Base-by-base conservation (phyloP, 2,329 filamentous ascomycete genomes). In the Tricladium varicosporioides region DNA sequence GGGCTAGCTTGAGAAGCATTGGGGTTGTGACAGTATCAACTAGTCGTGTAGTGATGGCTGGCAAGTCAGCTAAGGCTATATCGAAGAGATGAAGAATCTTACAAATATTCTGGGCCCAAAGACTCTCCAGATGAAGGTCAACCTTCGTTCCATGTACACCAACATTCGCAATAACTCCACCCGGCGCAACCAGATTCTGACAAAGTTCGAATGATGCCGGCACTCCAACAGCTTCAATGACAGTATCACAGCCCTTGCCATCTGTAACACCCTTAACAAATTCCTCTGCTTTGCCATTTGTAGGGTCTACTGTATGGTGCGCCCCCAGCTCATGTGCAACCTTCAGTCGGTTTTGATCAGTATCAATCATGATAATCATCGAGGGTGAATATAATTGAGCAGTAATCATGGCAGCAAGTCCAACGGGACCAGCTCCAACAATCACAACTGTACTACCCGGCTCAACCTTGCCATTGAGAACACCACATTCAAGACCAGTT, bases 161-260 rank as follows among this genome's bases (percentile, higher is more conserved):
- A 2, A 85, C 74, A 63, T 84, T 85, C 3, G 81, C 81, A 60
- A 85, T 76, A 0, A 73, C 70, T 3, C 80, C 82, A 1, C 81
- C 81, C 0, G 77, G 71, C 0, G 78, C 80, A 9, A 85, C 74
- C 19, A 85, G 64, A 7, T 76, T 70, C 66, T 85, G 81, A 52
- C 76, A 79, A 44, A 83, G 69, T 14, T 78, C 72, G 63, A 84
- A 83, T 0, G 78, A 83, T 0, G 72, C 73, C 0, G 79, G 78
- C 8, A 80, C 71, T 1, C 81, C 81, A 1, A 84, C 82, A 0
- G 80, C 80, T 66, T 84, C 82, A 50, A 84, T 81, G 1, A 85
- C 81, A 0, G 78, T 73, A 57, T 85, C 81, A 60, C 79, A 83
- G 0, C 81, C 81, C 52, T 76, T 72, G 1, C 75, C 77, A n/a